Conservation (phyloP, 169 alveolate species). For the Eimeria falciformis region DNA sequence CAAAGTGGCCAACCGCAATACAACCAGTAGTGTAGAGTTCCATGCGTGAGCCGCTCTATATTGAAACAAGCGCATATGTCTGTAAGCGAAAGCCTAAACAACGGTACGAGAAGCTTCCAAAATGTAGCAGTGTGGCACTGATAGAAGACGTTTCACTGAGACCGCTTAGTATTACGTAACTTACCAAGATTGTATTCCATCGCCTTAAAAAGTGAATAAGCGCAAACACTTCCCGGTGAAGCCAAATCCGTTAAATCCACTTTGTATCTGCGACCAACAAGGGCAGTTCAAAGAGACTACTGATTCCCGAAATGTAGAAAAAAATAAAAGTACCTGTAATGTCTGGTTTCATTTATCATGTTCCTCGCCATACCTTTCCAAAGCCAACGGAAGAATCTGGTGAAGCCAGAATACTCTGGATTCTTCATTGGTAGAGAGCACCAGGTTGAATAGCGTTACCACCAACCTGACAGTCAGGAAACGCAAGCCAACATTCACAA, state of each 20-base stretch:
- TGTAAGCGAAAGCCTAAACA: too few species aligned
- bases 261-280: slow-evolving; percentile 43
- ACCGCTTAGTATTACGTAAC: not conserved
- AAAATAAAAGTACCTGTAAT: not conserved
- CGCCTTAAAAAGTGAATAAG: slow-evolving; percentile 75
- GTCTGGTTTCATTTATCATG: not conserved
- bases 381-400: slow-evolving; percentile 74
- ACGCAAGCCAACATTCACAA: slow-evolving; percentile 29
- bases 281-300: not conserved
- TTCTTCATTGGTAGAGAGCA: slow-evolving; percentile 62
- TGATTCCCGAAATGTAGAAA: too few species aligned
- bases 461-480: slow-evolving; percentile 24
- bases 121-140: too few species aligned
- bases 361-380: slow-evolving; percentile 39
- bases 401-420: slow-evolving; percentile 73
- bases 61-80: too few species aligned
- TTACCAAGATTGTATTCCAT: slow-evolving; percentile 74
- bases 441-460: slow-evolving; percentile 75
- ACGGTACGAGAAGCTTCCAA: too few species aligned
- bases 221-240: slow-evolving; percentile 68
- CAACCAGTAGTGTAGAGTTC: too few species aligned
- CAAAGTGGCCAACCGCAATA: too few species aligned
- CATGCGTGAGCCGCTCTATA: too few species aligned
- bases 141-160: too few species aligned
- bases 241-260: slow-evolving; percentile 64